A percentile compares a stretch with the other conserved stretches of the same genome.
phyloP scores from a whole-genome alignment of 305 asterid species.

The Plantago lanceolata region DNA sequence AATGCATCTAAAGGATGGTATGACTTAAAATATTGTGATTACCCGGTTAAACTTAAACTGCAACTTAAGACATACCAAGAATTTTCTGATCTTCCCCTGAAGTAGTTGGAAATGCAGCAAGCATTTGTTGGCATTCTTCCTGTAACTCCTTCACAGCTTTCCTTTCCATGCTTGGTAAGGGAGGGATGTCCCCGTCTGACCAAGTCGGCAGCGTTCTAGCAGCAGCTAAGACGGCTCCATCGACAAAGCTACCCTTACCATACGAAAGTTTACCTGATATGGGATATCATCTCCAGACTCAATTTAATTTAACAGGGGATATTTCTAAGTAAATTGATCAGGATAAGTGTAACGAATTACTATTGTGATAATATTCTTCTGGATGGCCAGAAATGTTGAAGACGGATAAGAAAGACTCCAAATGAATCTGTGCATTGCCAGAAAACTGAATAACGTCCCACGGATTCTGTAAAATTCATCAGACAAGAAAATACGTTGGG shows the following conservation, averaged over 20 bases:
- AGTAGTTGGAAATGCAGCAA: conserved; percentile 62
- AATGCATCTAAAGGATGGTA: conserved; percentile 14
- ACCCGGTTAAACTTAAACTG: conserved; percentile 18
- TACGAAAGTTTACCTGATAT: conserved; percentile 63
- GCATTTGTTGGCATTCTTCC: conserved; percentile 87
- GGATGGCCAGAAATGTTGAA: conserved; percentile 86
- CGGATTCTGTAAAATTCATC: conserved; percentile 69
- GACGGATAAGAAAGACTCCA: conserved; percentile 84
- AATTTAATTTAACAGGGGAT: conserved; percentile 12
- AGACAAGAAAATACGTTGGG: conserved; percentile 16
- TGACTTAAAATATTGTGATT: conserved; percentile 3
- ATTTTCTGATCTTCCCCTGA: conserved; percentile 64
- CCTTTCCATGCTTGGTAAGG: conserved; percentile 86
- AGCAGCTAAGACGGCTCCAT: conserved; percentile 92
- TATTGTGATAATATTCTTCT: conserved; percentile 74
- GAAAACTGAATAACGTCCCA: conserved; percentile 88
- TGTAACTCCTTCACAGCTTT: conserved; percentile 80
- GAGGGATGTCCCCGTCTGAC: conserved; percentile 89
- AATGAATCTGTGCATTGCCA: conserved; percentile 64
- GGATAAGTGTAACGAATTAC: conserved; percentile 35
- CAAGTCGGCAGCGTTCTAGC: conserved; percentile 91
- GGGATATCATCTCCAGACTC: conserved; percentile 22
- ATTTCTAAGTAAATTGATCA: conserved; percentile 15
- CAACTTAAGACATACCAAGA: conserved; percentile 50
- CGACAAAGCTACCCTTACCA: conserved; percentile 55